Evolutionary conservation across 2,329 filamentous ascomycete species (phyloP).

Genomic region (Reticulascus tulasneorum): DNA sequence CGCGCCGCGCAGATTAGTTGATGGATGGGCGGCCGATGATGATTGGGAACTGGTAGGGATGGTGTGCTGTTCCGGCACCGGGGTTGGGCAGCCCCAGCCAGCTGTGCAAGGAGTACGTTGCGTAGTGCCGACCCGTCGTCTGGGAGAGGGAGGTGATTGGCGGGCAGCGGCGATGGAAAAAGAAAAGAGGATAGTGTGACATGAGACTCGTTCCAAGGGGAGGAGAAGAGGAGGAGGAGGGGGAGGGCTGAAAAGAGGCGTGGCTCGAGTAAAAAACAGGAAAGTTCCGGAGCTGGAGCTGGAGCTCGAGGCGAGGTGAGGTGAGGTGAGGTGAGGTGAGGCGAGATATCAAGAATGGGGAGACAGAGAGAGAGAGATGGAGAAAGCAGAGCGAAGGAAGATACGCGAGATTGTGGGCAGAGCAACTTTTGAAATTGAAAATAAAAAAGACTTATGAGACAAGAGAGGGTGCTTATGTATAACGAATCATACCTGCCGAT

Average conservation of each 20-base stretch:
- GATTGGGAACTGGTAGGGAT: no score
- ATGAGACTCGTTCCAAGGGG: constrained; percentile 5
- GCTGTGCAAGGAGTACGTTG: no score
- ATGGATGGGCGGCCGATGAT: no score
- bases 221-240: constrained; percentile 3
- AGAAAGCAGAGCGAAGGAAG: background rate
- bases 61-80: no score
- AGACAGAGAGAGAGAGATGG: no score
- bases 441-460: no score
- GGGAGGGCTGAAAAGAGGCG: constrained; percentile 9
- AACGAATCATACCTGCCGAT: no score
- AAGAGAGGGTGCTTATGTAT: no score
- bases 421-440: no score
- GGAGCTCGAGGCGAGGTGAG: background rate
- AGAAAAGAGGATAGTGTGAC: constrained; percentile 5
- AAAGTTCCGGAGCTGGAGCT: constrained; percentile 12
- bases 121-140: constrained; percentile 14
- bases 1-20: no score
- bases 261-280: constrained; percentile 12
- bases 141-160: constrained; percentile 14
- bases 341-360: background rate
- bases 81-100: no score
- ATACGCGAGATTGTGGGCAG: background rate
- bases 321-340: constrained; percentile 2
- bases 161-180: constrained; percentile 10